Evolutionary conservation across 495 filamentous ascomycete species (phyloP), one percentile per base, ranked within the genome.

Genomic region (Hyaloscypha hepaticicola): DNA sequence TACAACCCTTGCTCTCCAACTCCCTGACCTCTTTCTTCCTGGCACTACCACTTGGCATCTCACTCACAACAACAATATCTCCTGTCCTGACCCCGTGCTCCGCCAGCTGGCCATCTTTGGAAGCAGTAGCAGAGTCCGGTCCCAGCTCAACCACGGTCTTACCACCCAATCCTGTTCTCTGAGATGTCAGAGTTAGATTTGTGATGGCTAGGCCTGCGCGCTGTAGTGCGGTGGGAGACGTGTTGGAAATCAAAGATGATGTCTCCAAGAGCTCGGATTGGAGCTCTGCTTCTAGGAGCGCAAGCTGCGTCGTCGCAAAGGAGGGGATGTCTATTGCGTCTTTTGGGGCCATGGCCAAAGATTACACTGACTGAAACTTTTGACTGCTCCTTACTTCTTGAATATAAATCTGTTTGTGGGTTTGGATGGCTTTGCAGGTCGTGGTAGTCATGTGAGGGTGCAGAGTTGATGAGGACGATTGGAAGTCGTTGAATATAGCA

Each of bases 91-190:
- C 82, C 8, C 92, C 94, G 83, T 97, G 91, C 65, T 93, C 86
- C 0, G 87, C 87, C 2, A 96, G 71, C 21, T 86, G 81, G 0
- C 73, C 76, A 27, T 77, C 76, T 4, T 53, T 71, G 26, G 34
- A 53, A 2, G 55, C 73, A 16, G 90, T 82, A 3, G 93, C 92
- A 2, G 82, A 69, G 70, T 98, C 94, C 0, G 87, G 82, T 2
- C 78, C 82, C 24, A 98, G 87, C 70, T 96, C 93, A 21, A 96
- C 77, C 3, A 99, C 87, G 0, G 90, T 90, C 41, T 91, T 89
- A 1, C 95, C 96, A 24, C 94, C 96, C 9, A 97, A 77, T 0
- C 95, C 96, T 0, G 95, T 98, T n/a, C 93, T 88, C 74, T 90
- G 90, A 56, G 88, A 85, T n/a, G 81, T 74, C 14, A 96, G 76